Percentiles rank a stretch among this genome's conserved stretches.
Conservation (phyloP, 108 stramenopile genomes). For the Pseudonitzschia multiseries region DNA sequence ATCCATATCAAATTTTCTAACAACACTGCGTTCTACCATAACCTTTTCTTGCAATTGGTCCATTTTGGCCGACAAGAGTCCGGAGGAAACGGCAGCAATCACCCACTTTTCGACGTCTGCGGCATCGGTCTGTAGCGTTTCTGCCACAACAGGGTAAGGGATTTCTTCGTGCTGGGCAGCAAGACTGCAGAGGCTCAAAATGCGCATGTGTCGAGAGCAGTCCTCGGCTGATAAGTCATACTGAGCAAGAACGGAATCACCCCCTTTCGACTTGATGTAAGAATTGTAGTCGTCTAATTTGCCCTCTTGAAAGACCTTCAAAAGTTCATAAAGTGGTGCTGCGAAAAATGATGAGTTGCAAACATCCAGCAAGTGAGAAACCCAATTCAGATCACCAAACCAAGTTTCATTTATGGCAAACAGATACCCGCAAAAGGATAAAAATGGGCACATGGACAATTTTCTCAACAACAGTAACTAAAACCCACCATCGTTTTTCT, state of each 20-base stretch:
- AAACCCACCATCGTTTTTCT: constrained; percentile 27
- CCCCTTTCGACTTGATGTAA: constrained; percentile 64
- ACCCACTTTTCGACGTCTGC: constrained; percentile 84
- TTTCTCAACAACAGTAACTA: not conserved
- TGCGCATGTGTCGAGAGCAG: constrained; percentile 73
- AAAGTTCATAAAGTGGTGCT: constrained; percentile 54
- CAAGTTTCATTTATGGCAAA: not conserved
- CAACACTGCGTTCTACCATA: constrained; percentile 80
- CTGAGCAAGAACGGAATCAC: constrained; percentile 52
- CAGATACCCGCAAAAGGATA: not conserved
- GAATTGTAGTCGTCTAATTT: constrained; percentile 76
- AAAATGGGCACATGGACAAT: not conserved
- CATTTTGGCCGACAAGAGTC: constrained; percentile 85
- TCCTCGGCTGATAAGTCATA: constrained; percentile 57
- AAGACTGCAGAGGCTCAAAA: constrained; percentile 74
- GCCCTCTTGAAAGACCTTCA: constrained; percentile 81
- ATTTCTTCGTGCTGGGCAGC: constrained; percentile 64
- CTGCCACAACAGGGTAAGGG: constrained; percentile 72
- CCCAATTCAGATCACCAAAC: not conserved
- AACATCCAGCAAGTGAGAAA: not conserved
- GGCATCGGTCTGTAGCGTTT: constrained; percentile 60
- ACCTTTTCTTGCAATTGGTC: constrained; percentile 80
- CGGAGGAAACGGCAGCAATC: constrained; percentile 76
- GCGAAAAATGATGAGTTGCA: constrained; percentile 5
- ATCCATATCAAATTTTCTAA: constrained; percentile 73